Conservation (phyloP, 2,329 filamentous ascomycete genomes). For the Dactylellina leptospora region DNA sequence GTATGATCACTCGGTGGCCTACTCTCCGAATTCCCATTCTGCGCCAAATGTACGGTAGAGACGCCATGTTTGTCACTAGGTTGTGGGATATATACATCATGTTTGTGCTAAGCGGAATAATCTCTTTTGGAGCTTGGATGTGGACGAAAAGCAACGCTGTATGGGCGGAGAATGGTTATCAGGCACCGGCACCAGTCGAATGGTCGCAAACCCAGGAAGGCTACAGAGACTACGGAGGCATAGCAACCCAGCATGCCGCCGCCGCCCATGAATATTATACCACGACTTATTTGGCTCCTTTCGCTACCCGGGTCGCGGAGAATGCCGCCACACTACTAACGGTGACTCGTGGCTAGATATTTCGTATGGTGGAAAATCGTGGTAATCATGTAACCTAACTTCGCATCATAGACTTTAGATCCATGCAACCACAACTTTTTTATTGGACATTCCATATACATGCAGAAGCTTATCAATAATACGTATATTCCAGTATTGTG, state of each 20-base stretch:
- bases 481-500: too few species aligned
- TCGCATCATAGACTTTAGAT: too few species aligned
- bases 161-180: neutral
- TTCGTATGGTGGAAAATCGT: too few species aligned
- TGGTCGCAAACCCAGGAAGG: neutral
- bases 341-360: neutral
- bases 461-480: too few species aligned
- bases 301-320: neutral
- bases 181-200: too few species aligned
- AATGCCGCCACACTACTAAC: neutral
- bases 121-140: conserved; percentile 43
- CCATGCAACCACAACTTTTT: too few species aligned
- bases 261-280: conserved; percentile 6
- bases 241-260: neutral
- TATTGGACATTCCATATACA: too few species aligned
- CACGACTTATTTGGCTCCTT: conserved; percentile 1
- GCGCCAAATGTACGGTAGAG: conserved; percentile 8
- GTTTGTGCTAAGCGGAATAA: conserved; percentile 7
- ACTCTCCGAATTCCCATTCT: neutral
- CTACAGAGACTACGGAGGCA: neutral
- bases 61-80: conserved; percentile 14
- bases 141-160: conserved; percentile 33
- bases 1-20: neutral
- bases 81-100: conserved; percentile 23
- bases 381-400: too few species aligned